These are phyloP conservation scores for Vicia villosa DNA, from an alignment of 306 rosid genomes.

Conservation along the genomic window DNA sequence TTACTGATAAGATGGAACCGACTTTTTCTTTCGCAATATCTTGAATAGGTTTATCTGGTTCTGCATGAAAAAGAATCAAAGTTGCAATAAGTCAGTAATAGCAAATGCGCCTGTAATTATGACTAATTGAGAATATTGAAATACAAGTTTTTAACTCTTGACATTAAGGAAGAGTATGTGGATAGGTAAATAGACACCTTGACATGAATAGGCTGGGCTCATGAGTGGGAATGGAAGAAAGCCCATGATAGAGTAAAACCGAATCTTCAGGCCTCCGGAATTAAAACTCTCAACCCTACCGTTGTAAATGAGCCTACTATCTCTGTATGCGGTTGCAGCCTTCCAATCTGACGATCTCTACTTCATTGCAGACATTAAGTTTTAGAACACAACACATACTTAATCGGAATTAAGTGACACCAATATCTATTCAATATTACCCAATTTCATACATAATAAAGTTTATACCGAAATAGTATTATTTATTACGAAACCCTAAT, in stretches of 20 bases:
- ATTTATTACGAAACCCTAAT: neutral
- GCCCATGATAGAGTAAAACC: conserved; percentile 70
- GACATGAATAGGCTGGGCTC: conserved; percentile 72
- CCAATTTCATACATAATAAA: too few species aligned
- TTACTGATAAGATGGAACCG: conserved; percentile 60
- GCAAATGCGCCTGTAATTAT: conserved; percentile 21
- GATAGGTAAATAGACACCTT: conserved; percentile 53
- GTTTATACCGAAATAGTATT: neutral
- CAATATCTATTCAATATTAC: too few species aligned
- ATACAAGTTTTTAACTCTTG: too few species aligned
- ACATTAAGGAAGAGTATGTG: neutral
- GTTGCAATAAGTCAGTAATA: conserved; percentile 23
- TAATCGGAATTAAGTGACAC: too few species aligned
- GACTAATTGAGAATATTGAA: too few species aligned
- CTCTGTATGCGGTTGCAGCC: conserved; percentile 63
- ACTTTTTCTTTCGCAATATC: conserved; percentile 61
- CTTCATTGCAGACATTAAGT: conserved; percentile 79
- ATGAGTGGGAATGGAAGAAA: conserved; percentile 85
- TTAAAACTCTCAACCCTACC: conserved; percentile 80
- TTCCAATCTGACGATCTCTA: conserved; percentile 95
- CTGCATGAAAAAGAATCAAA: conserved; percentile 47
- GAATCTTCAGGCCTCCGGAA: conserved; percentile 71
- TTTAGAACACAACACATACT: conserved; percentile 46
- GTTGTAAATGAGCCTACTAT: conserved; percentile 59
- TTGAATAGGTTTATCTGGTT: conserved; percentile 63